A percentile compares a stretch with the other conserved stretches of the same genome.
phyloP scores from a whole-genome alignment of 164 flowering plant genomes.

The Stephania cephalantha region DNA sequence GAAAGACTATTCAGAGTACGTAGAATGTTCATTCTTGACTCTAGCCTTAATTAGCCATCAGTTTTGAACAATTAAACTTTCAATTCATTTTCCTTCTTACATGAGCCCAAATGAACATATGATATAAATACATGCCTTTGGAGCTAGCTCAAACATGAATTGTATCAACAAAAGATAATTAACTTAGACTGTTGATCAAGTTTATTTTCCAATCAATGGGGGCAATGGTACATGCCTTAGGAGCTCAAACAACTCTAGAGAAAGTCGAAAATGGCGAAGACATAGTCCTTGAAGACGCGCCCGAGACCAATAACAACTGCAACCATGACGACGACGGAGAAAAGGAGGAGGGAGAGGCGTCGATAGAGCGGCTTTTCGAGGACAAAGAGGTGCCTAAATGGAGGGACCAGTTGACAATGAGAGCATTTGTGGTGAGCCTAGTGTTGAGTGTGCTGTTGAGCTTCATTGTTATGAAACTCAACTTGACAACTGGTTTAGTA shows the following conservation, averaged over 20 bases:
- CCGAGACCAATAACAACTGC: neutral
- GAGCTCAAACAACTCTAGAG: neutral
- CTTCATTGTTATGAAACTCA: conserved; percentile 22
- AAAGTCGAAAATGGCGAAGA: neutral
- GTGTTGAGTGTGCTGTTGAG: conserved; percentile 12
- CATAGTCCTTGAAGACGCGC: neutral
- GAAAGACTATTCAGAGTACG: too few relatives aligned
- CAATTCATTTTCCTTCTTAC: too few relatives aligned
- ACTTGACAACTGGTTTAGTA: conserved; percentile 21
- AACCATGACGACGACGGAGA: neutral
- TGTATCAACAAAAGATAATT: too few relatives aligned
- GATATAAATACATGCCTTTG: too few relatives aligned
- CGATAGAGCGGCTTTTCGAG: conserved; percentile 13
- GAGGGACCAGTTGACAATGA: conserved; percentile 16
- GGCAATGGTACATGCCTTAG: too few relatives aligned
- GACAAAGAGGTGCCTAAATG: conserved; percentile 15
- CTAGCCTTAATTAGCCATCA: too few relatives aligned
- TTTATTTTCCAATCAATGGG: too few relatives aligned
- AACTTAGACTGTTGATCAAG: too few relatives aligned
- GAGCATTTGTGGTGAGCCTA: conserved; percentile 21
- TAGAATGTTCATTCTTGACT: too few relatives aligned
- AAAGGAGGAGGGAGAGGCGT: neutral
- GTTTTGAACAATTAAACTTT: too few relatives aligned
- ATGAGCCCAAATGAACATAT: too few relatives aligned
- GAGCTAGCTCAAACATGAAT: too few relatives aligned